Evolutionary conservation across 2,329 filamentous ascomycete genomes (phyloP), one percentile per base, ranked within the genome.

Genomic region (Metarhizium rileyi): DNA sequence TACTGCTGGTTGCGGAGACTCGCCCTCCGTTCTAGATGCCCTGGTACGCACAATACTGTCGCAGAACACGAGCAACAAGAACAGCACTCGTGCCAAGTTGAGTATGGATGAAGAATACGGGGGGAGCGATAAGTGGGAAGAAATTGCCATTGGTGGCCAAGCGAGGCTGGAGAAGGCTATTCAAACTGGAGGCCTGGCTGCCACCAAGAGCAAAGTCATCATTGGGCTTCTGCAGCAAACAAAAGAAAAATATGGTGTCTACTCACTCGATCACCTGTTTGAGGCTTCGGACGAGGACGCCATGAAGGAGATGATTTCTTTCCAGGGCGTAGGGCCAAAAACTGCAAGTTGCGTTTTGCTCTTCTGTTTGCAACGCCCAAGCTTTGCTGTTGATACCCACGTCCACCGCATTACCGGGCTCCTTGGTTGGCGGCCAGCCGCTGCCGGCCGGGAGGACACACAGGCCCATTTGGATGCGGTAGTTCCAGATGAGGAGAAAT

Each of bases 151-250:
- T 1, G 71, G 70, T 33, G 70, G 72, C 0, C 61, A 63, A 40
- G 53, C 61, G 14, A 66, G 64, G 54, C 63, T 76, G 5, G 65
- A 72, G 52, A 72, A 81, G 56, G 79, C 86, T 0, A 90, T 90
- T 59, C 80, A 81, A 62, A 74, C 74, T 23, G 87, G 87, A 27
- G 87, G 87, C 0, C 70, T 91, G 1, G 83, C 81, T 14, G 76
- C 77, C 33, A 73, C 79, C n/a, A 93, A 91, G 66, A 86, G 81
- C 59, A 82, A 78, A 51, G 80, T 83, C 56, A 87, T 91, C 56
- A 79, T 90, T 55, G 66, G 69, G 33, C 83, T 89, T 48, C 68
- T 91, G 58, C 69, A 76, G 44, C 82, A 87, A 59, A 84, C 83
- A 35, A 71, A 78, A 47, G 62, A 56, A 22, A 56, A 58, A 27